phyloP scores from a whole-genome alignment of 306 rosid species.

The Glycine latifolia region DNA sequence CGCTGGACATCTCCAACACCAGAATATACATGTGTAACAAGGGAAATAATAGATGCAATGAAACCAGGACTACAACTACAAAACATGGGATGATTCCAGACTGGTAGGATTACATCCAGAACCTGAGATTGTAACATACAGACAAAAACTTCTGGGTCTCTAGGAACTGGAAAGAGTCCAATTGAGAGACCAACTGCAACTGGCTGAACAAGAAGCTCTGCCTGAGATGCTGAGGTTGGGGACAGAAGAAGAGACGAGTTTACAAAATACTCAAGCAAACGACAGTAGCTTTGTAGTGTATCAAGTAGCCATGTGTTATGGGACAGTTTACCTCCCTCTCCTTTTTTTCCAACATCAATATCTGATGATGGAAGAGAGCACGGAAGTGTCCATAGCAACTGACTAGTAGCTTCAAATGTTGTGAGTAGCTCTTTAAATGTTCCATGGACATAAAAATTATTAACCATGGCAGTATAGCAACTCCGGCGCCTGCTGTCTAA shows the following conservation, averaged over 20 bases:
- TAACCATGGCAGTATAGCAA: constrained; percentile 85
- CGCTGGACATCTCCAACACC: constrained; percentile 97
- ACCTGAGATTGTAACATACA: constrained; percentile 98
- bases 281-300: constrained; percentile 87
- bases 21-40: constrained; percentile 86
- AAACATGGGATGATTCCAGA: constrained; percentile 94
- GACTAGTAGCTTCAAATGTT: constrained; percentile 98
- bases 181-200: constrained; percentile 95
- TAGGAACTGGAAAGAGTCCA: constrained; percentile 95
- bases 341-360: constrained; percentile 65
- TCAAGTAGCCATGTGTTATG: constrained; percentile 89
- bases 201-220: constrained; percentile 94
- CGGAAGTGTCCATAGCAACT: constrained; percentile 87
- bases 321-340: constrained; percentile 73
- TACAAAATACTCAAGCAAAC: constrained; percentile 91
- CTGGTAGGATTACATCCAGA: constrained; percentile 85
- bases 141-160: constrained; percentile 97
- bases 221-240: constrained; percentile 86
- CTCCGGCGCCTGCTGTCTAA: constrained; percentile 89
- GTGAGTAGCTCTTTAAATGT: constrained; percentile 90
- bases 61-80: constrained; percentile 77
- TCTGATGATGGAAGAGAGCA: constrained; percentile 64
- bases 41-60: constrained; percentile 88
- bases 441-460: constrained; percentile 93
- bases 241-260: constrained; percentile 89